These are phyloP conservation scores for Suillus spraguei DNA, from an alignment of 768 basidiomycete genomes.

Conservation along the genomic window DNA sequence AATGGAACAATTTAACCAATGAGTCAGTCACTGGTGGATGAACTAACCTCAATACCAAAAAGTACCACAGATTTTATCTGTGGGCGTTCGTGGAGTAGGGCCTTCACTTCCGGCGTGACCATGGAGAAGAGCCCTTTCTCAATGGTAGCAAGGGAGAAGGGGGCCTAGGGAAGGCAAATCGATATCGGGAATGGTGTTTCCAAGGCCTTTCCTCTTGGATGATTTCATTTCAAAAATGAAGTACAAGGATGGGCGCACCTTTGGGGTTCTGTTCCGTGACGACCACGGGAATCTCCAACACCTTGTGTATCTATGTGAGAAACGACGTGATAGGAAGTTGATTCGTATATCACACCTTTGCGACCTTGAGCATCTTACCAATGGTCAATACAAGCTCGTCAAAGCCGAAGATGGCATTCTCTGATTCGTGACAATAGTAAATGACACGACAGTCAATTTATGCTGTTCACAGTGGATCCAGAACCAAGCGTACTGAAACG, in stretches of 20 bases:
- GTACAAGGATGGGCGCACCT: constrained; percentile 45
- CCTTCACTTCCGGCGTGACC: constrained; percentile 67
- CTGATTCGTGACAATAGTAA: constrained; percentile 39
- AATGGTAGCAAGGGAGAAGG: constrained; percentile 60
- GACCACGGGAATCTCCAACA: constrained; percentile 71
- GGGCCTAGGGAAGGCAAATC: constrained; percentile 53
- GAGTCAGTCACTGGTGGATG: neutral
- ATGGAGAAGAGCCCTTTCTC: constrained; percentile 89
- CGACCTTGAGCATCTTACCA: constrained; percentile 76
- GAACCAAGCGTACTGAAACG: constrained; percentile 59
- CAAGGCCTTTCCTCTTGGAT: constrained; percentile 53
- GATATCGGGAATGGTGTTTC: constrained; percentile 66
- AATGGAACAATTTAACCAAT: constrained; percentile 6
- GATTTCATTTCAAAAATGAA: constrained; percentile 5
- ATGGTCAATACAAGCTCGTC: constrained; percentile 61
- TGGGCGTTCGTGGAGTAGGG: constrained; percentile 49
- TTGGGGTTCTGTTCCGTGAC: constrained; percentile 83
- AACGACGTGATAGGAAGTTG: neutral
- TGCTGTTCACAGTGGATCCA: neutral
- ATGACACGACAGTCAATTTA: constrained; percentile 14
- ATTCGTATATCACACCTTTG: constrained; percentile 53
- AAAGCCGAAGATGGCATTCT: constrained; percentile 64
- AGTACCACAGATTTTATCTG: constrained; percentile 65
- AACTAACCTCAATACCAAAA: constrained; percentile 84
- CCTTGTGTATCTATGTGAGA: constrained; percentile 33